Base-by-base conservation (phyloP, 768 basidiomycete genomes). In the Collybia mongolica region DNA sequence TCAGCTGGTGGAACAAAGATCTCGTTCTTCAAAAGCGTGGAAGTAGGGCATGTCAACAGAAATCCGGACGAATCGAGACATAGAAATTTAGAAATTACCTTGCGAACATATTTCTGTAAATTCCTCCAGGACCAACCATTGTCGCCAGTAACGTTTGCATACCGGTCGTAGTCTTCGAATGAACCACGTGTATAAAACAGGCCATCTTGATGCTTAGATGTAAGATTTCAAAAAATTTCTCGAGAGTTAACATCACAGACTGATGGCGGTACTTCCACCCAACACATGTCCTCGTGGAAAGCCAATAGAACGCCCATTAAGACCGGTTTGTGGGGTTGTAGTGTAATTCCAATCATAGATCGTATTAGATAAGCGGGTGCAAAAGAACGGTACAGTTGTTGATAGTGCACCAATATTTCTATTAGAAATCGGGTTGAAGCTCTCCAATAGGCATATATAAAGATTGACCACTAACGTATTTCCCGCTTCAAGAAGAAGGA, bases 1-100 rank as follows among this genome's bases (percentile, higher is more conserved):
- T 75, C 73, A 3, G 65, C 64, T 1, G 76, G 72, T 9, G 62
- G 54, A 2, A 55, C 56, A 53, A 63, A 70, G 38, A 57, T 62
- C 55, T 78, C 75, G 54, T 66, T 66, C 74, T 76, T 47, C 8
- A 44, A 9, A 29, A 14, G 35, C 23, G 43, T 15, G 29, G 44
- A 3, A 50, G 37, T 23, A 12, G 26, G 18, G 20, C 6, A 29
- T 46, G 41, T 39, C 11, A 32, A 18, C 7, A 45, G 11, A 15
- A 26, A 39, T 29, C 14, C 22, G 15, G 3, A 18, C n/a, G n/a
- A n/a, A n/a, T n/a, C n/a, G n/a, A n/a, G n/a, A 26, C 15, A 18
- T 22, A 24, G 7, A 14, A 32, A 14, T 32, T 32, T 9, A 28
- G 9, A 28, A 32, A 32, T 32, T 32, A 65, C 67, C 56, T 58